Percentiles rank a stretch among this genome's conserved stretches.
phyloP scores from a whole-genome alignment of 2,329 filamentous ascomycete genomes.

The Fusarium palustre region DNA sequence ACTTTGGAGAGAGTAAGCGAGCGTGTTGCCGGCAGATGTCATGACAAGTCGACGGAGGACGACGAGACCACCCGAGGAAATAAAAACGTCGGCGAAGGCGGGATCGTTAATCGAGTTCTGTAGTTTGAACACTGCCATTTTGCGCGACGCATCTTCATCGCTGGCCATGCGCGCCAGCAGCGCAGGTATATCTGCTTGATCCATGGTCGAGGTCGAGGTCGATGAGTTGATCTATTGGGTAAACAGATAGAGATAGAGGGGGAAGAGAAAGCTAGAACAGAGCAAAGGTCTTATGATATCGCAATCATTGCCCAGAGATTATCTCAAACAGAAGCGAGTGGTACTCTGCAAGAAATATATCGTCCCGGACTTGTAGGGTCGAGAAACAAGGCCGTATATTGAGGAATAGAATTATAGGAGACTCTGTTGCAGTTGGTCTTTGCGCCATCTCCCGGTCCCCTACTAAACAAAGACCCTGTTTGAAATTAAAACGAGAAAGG shows the following conservation, averaged over 20 bases:
- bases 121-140: conserved; percentile 99
- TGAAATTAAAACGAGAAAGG: conserved; percentile 37
- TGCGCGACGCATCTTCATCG: conserved; percentile 89
- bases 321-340: not conserved
- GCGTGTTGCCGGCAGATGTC: conserved; percentile 87
- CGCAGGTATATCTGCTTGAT: conserved; percentile 74
- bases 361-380: not conserved
- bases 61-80: conserved; percentile 85
- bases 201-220: conserved; percentile 55
- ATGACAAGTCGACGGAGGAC: conserved; percentile 86
- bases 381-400: conserved; percentile 5
- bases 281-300: conserved; percentile 20
- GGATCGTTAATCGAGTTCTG: conserved; percentile 96
- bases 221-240: not conserved
- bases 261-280: not conserved
- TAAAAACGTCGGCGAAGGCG: conserved; percentile 96
- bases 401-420: conserved; percentile 29
- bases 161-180: conserved; percentile 73
- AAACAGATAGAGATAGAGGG: conserved; percentile 9
- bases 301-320: conserved; percentile 34
- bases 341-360: not conserved
- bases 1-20: conserved; percentile 94
- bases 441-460: conserved; percentile 21
- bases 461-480: conserved; percentile 32
- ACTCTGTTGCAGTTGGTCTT: conserved; percentile 17